A percentile compares a stretch with the other conserved stretches of the same genome.
phyloP scores from a whole-genome alignment of 208 protist genomes.

The Trichomonas gallinae region DNA sequence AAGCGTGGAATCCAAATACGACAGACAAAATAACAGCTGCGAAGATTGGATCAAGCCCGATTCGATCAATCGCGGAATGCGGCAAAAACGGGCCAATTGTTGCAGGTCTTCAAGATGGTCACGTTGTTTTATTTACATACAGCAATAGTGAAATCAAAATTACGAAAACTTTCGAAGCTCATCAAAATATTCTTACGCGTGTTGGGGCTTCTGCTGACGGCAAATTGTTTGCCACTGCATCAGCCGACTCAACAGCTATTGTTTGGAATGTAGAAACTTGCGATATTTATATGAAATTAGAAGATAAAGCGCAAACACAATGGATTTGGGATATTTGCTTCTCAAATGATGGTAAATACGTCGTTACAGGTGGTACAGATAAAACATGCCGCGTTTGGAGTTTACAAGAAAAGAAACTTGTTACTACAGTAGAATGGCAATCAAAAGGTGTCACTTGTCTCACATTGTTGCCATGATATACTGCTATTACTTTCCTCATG shows the following conservation, averaged over 20 bases:
- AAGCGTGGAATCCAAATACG: neutral
- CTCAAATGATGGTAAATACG: neutral
- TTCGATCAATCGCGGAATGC: neutral
- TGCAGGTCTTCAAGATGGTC: neutral
- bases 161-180: neutral
- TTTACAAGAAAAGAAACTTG: neutral
- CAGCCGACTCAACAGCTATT: neutral
- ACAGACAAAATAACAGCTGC: neutral
- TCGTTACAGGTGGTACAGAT: neutral
- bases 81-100: neutral
- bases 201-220: neutral
- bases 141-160: neutral
- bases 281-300: neutral
- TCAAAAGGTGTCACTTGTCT: slow-evolving; percentile 1
- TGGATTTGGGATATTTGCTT: slow-evolving; percentile 9
- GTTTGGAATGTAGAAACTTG: neutral
- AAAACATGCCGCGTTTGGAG: neutral
- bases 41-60: neutral
- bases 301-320: neutral
- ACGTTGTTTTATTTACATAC: neutral
- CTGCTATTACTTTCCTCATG: no score
- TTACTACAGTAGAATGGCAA: neutral
- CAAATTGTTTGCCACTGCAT: neutral
- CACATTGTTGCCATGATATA: neutral
- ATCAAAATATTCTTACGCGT: neutral